phyloP scores from a whole-genome alignment of 2,329 filamentous ascomycete species.

The Botryotinia convoluta region DNA sequence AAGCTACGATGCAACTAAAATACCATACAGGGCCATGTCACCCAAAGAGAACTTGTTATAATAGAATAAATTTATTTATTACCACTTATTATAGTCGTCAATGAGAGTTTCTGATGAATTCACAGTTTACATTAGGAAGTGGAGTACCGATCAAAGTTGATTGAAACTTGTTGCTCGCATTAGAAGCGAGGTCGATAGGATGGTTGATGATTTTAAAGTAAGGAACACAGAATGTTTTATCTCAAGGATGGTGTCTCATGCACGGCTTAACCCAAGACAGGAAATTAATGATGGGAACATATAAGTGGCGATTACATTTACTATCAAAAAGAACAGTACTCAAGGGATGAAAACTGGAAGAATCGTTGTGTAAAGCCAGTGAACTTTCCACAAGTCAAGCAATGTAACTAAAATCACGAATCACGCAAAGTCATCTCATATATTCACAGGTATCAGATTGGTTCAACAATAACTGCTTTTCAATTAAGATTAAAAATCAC shows the following conservation, averaged over 20 bases:
- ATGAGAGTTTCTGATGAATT: neutral
- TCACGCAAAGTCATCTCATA: neutral
- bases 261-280: fast-evolving
- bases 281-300: neutral
- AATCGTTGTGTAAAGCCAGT: neutral
- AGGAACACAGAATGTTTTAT: neutral
- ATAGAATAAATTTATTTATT: neutral
- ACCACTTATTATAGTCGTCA: neutral
- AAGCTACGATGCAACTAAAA: neutral
- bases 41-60: neutral
- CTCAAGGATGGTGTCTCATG: neutral
- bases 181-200: neutral
- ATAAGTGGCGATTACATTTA: fast-evolving
- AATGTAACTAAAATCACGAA: neutral
- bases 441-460: neutral
- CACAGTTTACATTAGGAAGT: neutral
- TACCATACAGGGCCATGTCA: neutral
- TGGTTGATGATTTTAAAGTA: neutral
- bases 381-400: neutral
- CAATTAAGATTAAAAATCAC: constrained; percentile 16
- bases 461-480: constrained; percentile 7
- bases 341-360: neutral
- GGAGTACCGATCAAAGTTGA: neutral
- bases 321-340: neutral
- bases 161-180: fast-evolving